Conservation (phyloP, 2,329 filamentous ascomycete genomes). For the Chalaropsis thielavioides region DNA sequence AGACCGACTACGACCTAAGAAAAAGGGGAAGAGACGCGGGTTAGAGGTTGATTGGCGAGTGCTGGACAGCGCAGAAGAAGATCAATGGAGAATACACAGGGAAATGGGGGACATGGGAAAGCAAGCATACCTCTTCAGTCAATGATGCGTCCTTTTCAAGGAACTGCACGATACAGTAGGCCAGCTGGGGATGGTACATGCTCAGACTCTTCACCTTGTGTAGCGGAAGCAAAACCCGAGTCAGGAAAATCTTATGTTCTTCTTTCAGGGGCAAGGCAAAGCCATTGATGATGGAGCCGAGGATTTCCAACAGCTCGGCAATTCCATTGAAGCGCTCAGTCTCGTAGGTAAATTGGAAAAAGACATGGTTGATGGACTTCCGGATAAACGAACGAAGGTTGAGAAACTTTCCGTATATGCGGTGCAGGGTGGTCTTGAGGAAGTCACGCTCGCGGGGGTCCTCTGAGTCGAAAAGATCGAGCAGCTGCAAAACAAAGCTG, state of each 20-base stretch:
- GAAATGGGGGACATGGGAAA: constrained; percentile 12
- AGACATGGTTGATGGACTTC: constrained; percentile 98
- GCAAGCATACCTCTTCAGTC: constrained; percentile 69
- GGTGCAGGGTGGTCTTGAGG: constrained; percentile 90
- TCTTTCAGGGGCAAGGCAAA: constrained; percentile 95
- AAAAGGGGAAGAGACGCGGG: constrained; percentile 19
- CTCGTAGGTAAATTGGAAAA: constrained; percentile 99
- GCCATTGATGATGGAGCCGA: constrained; percentile 97
- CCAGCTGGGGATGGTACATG: constrained; percentile 98
- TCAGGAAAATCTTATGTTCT: constrained; percentile 96
- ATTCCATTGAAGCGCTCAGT: constrained; percentile 98
- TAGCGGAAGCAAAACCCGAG: constrained; percentile 76
- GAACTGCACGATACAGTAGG: constrained; percentile 98
- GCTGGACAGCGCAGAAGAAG: not conserved
- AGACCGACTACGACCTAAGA: constrained; percentile 80
- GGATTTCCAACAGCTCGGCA: constrained; percentile 86
- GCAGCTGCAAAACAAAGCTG: constrained; percentile 84
- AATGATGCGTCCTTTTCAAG: constrained; percentile 92
- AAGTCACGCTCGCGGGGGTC: constrained; percentile 94
- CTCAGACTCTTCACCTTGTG: constrained; percentile 98
- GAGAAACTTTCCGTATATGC: constrained; percentile 97
- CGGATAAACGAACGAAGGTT: constrained; percentile 95
- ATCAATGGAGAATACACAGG: constrained; percentile 5
- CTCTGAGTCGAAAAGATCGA: constrained; percentile 98
- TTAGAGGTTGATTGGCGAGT: not conserved